Percentiles rank a stretch among this genome's conserved stretches.
These are phyloP conservation scores for Physcomitrium patens DNA, from an alignment of 225 moss, liverwort and hornwort species.

Conservation along the genomic window DNA sequence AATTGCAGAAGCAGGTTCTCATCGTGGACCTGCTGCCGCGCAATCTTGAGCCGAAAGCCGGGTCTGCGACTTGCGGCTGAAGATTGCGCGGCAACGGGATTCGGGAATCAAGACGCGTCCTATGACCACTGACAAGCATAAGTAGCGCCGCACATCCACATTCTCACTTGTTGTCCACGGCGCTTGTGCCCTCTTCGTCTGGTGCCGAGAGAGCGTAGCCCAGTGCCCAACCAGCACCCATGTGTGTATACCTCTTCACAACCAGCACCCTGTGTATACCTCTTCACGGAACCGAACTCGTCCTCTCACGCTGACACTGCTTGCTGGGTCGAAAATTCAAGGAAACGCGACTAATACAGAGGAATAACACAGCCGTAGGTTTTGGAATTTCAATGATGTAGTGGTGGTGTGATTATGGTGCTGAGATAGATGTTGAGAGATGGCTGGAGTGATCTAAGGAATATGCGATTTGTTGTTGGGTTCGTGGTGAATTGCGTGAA, in stretches of 20 bases:
- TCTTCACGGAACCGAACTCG: background rate
- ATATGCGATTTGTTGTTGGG: background rate
- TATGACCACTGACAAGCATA: background rate
- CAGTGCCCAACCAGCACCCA: background rate
- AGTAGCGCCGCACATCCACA: rapidly evolving
- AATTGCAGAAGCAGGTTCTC: too few species aligned
- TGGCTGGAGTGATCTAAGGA: background rate
- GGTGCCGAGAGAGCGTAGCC: background rate
- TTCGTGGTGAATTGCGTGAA: background rate
- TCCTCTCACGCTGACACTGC: background rate
- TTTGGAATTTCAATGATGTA: background rate
- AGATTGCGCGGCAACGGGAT: background rate
- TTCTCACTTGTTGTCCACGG: background rate
- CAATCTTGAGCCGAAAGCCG: too few species aligned
- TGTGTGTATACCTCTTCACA: background rate
- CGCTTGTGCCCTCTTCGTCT: background rate
- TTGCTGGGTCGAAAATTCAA: background rate
- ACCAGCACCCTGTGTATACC: background rate
- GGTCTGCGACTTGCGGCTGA: too few species aligned
- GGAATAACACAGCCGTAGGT: background rate
- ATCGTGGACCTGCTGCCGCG: background rate
- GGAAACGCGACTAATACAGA: background rate
- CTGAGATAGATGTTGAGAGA: background rate
- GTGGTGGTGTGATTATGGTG: background rate
- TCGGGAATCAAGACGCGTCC: background rate